Evolutionary conservation across 2,329 filamentous ascomycete genomes (phyloP).

Genomic region (Fusarium multiceps): DNA sequence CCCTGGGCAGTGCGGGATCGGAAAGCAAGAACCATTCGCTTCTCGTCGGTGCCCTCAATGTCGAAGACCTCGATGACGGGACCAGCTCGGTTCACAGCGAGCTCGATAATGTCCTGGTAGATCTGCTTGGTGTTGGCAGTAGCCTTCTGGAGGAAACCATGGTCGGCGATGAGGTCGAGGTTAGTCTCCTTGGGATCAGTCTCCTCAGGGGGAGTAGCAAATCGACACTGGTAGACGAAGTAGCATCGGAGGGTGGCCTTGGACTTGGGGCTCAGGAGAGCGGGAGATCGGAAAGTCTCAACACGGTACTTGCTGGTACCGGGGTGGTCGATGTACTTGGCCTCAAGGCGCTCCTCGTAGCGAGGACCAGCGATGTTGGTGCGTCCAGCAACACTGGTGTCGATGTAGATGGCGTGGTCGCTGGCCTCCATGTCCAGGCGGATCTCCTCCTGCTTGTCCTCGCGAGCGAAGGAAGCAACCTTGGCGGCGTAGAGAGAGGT

Average conservation of each 20-base stretch:
- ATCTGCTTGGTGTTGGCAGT: conserved; percentile 95
- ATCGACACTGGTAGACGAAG: conserved; percentile 97
- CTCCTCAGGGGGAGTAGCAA: conserved; percentile 77
- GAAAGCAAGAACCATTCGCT: conserved; percentile 94
- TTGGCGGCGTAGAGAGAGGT: conserved; percentile 97
- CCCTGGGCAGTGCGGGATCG: conserved; percentile 91
- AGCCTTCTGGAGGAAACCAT: conserved; percentile 94
- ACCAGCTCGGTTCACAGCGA: conserved; percentile 84
- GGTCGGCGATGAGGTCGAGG: conserved; percentile 91
- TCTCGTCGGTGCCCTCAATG: conserved; percentile 90
- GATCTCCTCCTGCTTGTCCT: conserved; percentile 95
- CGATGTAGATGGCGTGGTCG: conserved; percentile 98
- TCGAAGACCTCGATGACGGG: conserved; percentile 99
- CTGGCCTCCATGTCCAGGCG: conserved; percentile 92
- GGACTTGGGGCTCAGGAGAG: conserved; percentile 75
- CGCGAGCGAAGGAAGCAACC: conserved; percentile 89
- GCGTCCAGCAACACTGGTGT: conserved; percentile 91
- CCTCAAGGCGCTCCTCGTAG: conserved; percentile 93
- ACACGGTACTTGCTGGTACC: conserved; percentile 85
- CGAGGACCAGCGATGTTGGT: conserved; percentile 81
- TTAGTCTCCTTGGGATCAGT: conserved; percentile 84
- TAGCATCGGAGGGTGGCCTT: conserved; percentile 94
- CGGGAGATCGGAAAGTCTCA: conserved; percentile 95
- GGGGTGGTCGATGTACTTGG: conserved; percentile 91
- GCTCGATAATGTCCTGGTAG: conserved; percentile 92